Conservation (phyloP, 176 grass and related monocot species). For the Carex littledalei region DNA sequence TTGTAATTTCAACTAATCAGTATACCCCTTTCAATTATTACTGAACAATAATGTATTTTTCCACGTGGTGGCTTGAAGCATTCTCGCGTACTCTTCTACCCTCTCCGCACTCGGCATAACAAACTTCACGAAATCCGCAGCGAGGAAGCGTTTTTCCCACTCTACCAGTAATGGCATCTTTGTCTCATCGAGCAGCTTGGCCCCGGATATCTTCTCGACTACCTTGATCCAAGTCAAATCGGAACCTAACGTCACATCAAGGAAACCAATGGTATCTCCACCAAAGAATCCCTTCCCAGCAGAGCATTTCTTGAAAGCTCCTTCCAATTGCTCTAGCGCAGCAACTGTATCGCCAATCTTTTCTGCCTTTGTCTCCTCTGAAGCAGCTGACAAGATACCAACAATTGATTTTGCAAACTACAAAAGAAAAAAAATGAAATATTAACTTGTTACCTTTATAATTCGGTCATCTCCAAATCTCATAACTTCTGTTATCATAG, state of each 20-base stretch:
- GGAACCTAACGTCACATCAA: slow-evolving; percentile 37
- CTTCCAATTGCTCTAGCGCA: slow-evolving; percentile 22
- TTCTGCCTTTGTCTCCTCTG: slow-evolving; percentile 16
- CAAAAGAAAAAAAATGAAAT: neutral
- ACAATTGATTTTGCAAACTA: slow-evolving; percentile 15
- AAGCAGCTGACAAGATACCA: neutral
- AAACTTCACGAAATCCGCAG: slow-evolving; percentile 1
- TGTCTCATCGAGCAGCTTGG: slow-evolving; percentile 16
- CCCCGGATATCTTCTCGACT: slow-evolving; percentile 21
- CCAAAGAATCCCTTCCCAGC: neutral
- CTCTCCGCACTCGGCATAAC: slow-evolving; percentile 18
- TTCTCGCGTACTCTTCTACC: slow-evolving; percentile 17
- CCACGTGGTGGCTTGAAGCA: neutral
- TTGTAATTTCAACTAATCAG: too few relatives aligned
- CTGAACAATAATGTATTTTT: neutral
- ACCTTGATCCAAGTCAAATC: slow-evolving; percentile 33
- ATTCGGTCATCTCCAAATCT: neutral
- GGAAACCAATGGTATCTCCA: slow-evolving; percentile 21
- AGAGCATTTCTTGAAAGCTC: slow-evolving; percentile 14
- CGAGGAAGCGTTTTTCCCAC: slow-evolving; percentile 32
- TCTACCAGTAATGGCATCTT: slow-evolving; percentile 19
- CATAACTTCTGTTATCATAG: neutral
- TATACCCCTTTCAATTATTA: too few relatives aligned
- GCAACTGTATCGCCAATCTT: neutral
- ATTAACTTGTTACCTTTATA: neutral